Evolutionary conservation across 2,329 filamentous ascomycete genomes (phyloP).

Genomic region (Zasmidium cellare): DNA sequence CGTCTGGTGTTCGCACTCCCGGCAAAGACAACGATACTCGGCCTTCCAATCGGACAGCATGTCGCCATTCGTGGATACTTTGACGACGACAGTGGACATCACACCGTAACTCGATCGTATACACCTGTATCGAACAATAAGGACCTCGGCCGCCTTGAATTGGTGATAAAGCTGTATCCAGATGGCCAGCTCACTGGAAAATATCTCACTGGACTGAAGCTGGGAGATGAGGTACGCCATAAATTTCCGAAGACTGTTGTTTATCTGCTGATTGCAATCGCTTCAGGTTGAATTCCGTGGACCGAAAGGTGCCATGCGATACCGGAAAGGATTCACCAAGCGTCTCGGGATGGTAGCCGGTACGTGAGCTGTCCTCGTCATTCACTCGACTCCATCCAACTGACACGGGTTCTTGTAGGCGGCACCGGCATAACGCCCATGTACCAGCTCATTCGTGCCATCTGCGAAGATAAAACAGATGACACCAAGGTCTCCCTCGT

Average conservation of each 20-base stretch:
- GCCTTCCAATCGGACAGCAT: conserved; percentile 39
- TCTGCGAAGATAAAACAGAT: conserved; percentile 62
- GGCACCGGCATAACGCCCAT: conserved; percentile 58
- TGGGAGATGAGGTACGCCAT: conserved; percentile 44
- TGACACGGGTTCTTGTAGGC: conserved; percentile 23
- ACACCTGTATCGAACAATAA: conserved; percentile 34
- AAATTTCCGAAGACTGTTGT: too few relatives aligned
- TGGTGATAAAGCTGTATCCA: conserved; percentile 55
- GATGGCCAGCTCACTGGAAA: conserved; percentile 49
- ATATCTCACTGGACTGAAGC: conserved; percentile 49
- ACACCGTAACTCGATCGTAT: conserved; percentile 23
- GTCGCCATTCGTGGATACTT: conserved; percentile 31
- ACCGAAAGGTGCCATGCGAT: conserved; percentile 59
- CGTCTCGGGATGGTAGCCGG: conserved; percentile 58
- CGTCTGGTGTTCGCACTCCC: conserved; percentile 32
- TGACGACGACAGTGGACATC: conserved; percentile 16
- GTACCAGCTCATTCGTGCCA: conserved; percentile 63
- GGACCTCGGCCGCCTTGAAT: conserved; percentile 48
- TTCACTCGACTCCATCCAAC: neutral
- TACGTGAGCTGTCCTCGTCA: neutral
- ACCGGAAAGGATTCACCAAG: conserved; percentile 44
- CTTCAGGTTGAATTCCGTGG: conserved; percentile 50
- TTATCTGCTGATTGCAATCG: neutral
- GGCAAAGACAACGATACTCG: conserved; percentile 26
- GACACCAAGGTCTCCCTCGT: conserved; percentile 58